Conservation (phyloP, 1,284 basidiomycete species). For the Pyrrhoderma lamaoense region DNA sequence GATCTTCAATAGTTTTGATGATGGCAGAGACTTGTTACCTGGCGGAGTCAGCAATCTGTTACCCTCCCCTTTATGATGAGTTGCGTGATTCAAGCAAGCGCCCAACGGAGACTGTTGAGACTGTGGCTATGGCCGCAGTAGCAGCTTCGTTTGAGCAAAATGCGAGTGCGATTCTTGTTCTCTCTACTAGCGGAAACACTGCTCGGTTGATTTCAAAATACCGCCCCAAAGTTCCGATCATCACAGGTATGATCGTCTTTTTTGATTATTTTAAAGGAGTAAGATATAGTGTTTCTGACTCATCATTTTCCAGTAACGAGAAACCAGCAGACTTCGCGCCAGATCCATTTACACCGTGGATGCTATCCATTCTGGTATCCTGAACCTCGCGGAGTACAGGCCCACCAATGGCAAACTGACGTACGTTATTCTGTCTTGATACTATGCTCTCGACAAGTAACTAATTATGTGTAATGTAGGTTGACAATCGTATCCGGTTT, state of each 20-base stretch:
- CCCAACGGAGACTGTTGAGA: constrained; percentile 90
- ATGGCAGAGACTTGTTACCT: constrained; percentile 98
- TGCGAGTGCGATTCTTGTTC: constrained; percentile 90
- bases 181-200: constrained; percentile 96
- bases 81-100: constrained; percentile 71
- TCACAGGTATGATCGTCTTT: constrained; percentile 58
- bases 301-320: constrained; percentile 67
- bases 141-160: constrained; percentile 92
- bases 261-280: not conserved
- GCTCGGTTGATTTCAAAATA: constrained; percentile 97
- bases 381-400: constrained; percentile 82
- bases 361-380: constrained; percentile 98
- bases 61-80: constrained; percentile 88
- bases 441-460: constrained; percentile 25
- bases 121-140: constrained; percentile 89
- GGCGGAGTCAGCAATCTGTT: constrained; percentile 90
- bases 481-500: constrained; percentile 86
- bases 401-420: constrained; percentile 96
- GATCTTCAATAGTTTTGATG: constrained; percentile 67
- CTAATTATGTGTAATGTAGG: constrained; percentile 38
- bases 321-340: constrained; percentile 91
- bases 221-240: constrained; percentile 89
- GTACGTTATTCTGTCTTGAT: constrained; percentile 39
- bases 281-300: not conserved
- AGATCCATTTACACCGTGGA: constrained; percentile 95